A percentile compares a stretch with the other conserved stretches of the same genome.
Conservation (phyloP, 176 grass and related monocot species). For the Musa schizocarpa region DNA sequence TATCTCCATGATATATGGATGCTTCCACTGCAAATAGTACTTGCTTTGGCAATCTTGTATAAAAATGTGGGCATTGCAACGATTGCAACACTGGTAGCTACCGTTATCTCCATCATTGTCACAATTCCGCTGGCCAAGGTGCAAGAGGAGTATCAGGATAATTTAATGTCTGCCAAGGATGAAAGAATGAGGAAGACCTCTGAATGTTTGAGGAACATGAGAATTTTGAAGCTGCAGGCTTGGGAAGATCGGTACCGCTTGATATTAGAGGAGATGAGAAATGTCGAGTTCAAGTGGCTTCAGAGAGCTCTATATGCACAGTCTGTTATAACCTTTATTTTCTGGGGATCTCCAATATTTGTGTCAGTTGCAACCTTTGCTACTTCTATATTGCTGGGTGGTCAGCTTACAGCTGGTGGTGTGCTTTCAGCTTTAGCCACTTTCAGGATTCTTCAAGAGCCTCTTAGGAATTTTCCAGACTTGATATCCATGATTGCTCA, state of each 20-base stretch:
- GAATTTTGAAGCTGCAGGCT: slow-evolving; percentile 72
- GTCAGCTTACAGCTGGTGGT: slow-evolving; percentile 44
- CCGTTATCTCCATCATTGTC: slow-evolving; percentile 40
- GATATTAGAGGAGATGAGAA: slow-evolving; percentile 33
- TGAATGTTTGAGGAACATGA: slow-evolving; percentile 67
- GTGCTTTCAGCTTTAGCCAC: slow-evolving; percentile 74
- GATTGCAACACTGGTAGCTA: slow-evolving; percentile 39
- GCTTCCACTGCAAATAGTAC: slow-evolving; percentile 53
- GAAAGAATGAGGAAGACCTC: slow-evolving; percentile 69
- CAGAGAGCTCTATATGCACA: slow-evolving; percentile 52
- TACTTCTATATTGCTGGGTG: slow-evolving; percentile 35
- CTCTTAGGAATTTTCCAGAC: slow-evolving; percentile 75
- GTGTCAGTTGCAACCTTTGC: slow-evolving; percentile 54
- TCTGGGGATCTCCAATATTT: slow-evolving; percentile 68
- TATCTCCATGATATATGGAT: slow-evolving; percentile 77
- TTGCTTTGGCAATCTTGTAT: slow-evolving; percentile 60
- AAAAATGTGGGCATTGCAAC: slow-evolving; percentile 44
- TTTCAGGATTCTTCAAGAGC: slow-evolving; percentile 57
- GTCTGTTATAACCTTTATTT: slow-evolving; percentile 65
- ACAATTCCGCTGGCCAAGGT: slow-evolving; percentile 60
- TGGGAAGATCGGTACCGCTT: slow-evolving; percentile 56
- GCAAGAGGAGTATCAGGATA: slow-evolving; percentile 56
- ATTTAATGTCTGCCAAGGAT: slow-evolving; percentile 80
- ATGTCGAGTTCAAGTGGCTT: slow-evolving; percentile 68
- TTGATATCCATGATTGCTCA: slow-evolving; percentile 75